A percentile compares a stretch with the other conserved stretches of the same genome.
Evolutionary conservation across 2,329 filamentous ascomycete species (phyloP).

Genomic region (Neopestalotiopsis sp.): DNA sequence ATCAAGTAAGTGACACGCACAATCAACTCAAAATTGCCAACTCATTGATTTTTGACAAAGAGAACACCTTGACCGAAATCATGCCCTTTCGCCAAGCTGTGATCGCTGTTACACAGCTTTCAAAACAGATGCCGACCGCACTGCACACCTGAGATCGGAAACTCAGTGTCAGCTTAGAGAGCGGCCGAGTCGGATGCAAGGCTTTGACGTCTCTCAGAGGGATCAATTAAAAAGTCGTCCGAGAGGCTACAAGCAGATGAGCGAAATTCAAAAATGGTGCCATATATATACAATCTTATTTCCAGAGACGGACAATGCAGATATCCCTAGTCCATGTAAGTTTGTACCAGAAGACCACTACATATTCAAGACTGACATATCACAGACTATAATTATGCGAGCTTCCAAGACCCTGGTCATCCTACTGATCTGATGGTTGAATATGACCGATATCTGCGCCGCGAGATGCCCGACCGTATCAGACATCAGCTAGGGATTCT

Average conservation of each 20-base stretch:
- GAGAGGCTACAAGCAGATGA: constrained; percentile 19
- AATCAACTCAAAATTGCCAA: too few species aligned
- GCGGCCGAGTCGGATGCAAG: constrained; percentile 16
- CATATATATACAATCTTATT: constrained; percentile 25
- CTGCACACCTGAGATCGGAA: constrained; percentile 19
- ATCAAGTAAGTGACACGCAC: constrained; percentile 18
- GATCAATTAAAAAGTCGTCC: constrained; percentile 19
- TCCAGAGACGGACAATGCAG: constrained; percentile 16
- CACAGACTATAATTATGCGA: constrained; percentile 3
- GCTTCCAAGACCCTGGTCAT: not conserved
- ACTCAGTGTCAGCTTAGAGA: constrained; percentile 17
- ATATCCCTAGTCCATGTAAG: constrained; percentile 24
- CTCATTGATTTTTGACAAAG: not conserved
- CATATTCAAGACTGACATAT: not conserved
- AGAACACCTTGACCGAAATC: constrained; percentile 26
- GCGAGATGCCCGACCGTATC: constrained; percentile 23
- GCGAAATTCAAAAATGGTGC: constrained; percentile 24
- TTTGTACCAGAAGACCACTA: not conserved
- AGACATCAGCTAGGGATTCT: constrained; percentile 21
- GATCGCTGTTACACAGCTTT: constrained; percentile 24
- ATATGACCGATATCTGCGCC: constrained; percentile 24
- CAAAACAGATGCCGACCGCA: constrained; percentile 17
- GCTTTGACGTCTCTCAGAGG: constrained; percentile 23
- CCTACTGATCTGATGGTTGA: not conserved
- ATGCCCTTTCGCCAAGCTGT: constrained; percentile 23